Conservation (phyloP, 140 eudicot genomes). For the Senecio squalidus region DNA sequence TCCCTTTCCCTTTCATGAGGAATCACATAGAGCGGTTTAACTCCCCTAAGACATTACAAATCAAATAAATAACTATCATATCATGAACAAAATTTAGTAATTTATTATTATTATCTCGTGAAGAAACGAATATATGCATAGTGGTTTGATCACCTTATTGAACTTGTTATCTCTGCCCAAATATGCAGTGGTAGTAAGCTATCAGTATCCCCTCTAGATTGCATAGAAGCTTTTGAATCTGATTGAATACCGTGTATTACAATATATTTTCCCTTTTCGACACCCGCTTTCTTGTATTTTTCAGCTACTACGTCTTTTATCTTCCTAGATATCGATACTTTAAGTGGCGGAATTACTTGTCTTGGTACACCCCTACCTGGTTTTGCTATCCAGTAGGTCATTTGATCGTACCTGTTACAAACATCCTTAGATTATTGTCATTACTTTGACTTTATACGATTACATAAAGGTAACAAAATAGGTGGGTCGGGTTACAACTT, state of each 20-base stretch:
- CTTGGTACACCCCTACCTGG: slow-evolving; percentile 69
- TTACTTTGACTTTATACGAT: no score
- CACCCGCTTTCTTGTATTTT: slow-evolving; percentile 74
- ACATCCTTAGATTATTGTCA: not conserved
- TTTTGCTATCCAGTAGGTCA: slow-evolving; percentile 83
- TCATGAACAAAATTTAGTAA: no score
- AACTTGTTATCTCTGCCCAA: slow-evolving; percentile 68
- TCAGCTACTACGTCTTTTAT: slow-evolving; percentile 72
- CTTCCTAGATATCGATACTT: slow-evolving; percentile 74
- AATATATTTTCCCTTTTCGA: slow-evolving; percentile 63
- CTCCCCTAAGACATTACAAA: slow-evolving; percentile 47
- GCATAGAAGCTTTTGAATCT: slow-evolving; percentile 93
- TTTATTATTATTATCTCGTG: no score
- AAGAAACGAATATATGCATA: no score
- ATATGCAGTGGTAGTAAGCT: slow-evolving; percentile 74
- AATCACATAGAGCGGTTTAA: slow-evolving; percentile 75
- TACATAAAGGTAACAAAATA: no score
- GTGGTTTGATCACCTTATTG: slow-evolving; percentile 45
- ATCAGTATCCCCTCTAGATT: slow-evolving; percentile 84
- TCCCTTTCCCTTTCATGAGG: slow-evolving; percentile 95
- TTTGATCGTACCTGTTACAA: slow-evolving; percentile 69
- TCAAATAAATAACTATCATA: no score
- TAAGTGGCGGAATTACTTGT: slow-evolving; percentile 71
- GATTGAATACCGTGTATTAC: slow-evolving; percentile 90
- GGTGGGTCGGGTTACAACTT: no score